Percentiles rank a stretch among this genome's conserved stretches.
Conservation (phyloP, 1,284 basidiomycete species). For the Crepidotus sp. region DNA sequence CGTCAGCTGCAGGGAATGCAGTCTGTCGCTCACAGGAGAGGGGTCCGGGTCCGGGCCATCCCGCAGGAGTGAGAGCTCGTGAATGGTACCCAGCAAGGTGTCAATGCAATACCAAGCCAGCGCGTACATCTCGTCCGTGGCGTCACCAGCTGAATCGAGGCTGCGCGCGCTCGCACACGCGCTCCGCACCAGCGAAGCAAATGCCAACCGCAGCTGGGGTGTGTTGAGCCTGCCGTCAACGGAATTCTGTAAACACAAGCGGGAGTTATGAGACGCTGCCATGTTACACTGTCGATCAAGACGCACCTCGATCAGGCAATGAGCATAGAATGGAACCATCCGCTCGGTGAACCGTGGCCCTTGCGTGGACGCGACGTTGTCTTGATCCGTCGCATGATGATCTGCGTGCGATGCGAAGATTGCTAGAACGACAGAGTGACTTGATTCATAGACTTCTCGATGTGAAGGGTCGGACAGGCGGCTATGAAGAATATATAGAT, state of each 20-base stretch:
- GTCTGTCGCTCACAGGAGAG: conserved; percentile 24
- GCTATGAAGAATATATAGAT: conserved; percentile 25
- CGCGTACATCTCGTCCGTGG: conserved; percentile 22
- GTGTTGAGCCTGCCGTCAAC: conserved; percentile 46
- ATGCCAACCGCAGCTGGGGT: conserved; percentile 56
- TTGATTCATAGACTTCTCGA: conserved; percentile 64
- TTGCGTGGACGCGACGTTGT: conserved; percentile 10
- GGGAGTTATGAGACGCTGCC: background rate
- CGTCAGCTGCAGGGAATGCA: conserved; percentile 47
- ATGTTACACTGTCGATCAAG: background rate
- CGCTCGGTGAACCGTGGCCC: conserved; percentile 31
- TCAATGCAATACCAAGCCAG: conserved; percentile 58
- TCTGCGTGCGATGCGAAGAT: conserved; percentile 54
- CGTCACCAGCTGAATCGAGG: conserved; percentile 20
- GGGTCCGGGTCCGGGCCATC: conserved; percentile 14
- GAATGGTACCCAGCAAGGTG: conserved; percentile 38
- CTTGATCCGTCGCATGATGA: conserved; percentile 21
- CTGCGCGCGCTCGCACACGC: conserved; percentile 31
- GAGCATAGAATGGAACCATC: conserved; percentile 59
- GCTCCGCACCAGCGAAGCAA: conserved; percentile 51
- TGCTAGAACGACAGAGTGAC: conserved; percentile 65
- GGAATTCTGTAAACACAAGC: conserved; percentile 45
- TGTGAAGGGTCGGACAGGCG: conserved; percentile 46
- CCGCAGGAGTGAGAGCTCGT: conserved; percentile 13
- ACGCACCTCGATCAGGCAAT: conserved; percentile 56